Base-by-base conservation (phyloP, 441 rosid genomes). In the Capsella rubella region DNA sequence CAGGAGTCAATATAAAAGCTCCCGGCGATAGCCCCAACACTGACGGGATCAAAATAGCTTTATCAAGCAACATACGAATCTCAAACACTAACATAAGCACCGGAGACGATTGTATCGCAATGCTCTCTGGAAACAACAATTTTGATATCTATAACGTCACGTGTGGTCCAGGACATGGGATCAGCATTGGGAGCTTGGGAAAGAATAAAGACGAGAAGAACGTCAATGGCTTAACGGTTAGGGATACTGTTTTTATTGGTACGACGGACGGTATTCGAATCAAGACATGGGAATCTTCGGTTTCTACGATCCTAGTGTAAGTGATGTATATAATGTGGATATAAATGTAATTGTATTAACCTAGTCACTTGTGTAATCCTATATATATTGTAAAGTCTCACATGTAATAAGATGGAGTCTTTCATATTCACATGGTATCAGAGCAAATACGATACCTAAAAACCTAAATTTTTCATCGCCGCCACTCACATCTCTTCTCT, bases 101-200 rank as follows among this genome's bases (percentile, higher is more conserved):
- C 5, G 75, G 75, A 14, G 61, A 61, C n/a, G 75, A 71, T 51
- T 71, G 69, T 62, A 62, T 62, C 8, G 69, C 75, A 25, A 62
- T 72, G 13, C 62, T 72, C 32, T 71, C 75, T 1, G 62, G 75
- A 50, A 62, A 52, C 29, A 72, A 28, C 16, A 40, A 62, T 52
- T 52, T 62, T 7, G 37, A 62, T 62, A 62, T 72, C 9, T 9
- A 13, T 14, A 62, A 72, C 7, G 47, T 72, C 35, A 62, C 34
- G 3, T 72, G 69, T 3, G 62, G 76, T 5, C 69, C 76, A 0
- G 76, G 76, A 61, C 76, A 72, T 72, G 76, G 76, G 3, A 42
- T 72, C 1, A 72, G 69, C 14, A 32, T 62, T 5, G 69, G 69
- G 42, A 72, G 76, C 27, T 31, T 72, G 4, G 76, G 76, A 0